Base-by-base conservation (phyloP, 1,139 yeast species). In the Blastobotrys petasosporus region DNA sequence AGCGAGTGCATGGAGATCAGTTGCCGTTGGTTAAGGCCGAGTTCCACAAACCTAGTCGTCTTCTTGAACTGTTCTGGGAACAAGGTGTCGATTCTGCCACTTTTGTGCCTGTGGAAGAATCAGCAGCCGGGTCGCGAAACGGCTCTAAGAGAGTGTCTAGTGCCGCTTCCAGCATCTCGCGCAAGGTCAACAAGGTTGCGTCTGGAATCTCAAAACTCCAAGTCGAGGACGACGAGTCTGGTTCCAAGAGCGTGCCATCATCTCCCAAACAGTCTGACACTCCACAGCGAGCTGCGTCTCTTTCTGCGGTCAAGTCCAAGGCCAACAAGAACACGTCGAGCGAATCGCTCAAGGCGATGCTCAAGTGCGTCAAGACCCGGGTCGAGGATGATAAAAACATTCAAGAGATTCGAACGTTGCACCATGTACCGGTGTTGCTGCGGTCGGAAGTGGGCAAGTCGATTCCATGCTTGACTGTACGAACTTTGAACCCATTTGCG, bases 1-100 rank as follows among this genome's bases (percentile, higher is more conserved):
- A 92, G 68, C 79, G 98, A 59, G 97, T 92, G 25, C 98, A 92
- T 60, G 97, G 97, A 37, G 98, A 92, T 67, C 98, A 92, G 65
- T 72, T 92, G 48, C 98, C 98, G 12, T 71, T 92, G 52, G 80
- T 79, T 23, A 88, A 88, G 65, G 97, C 97, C 3, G 97, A 92
- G 63, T 92, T 85, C 64, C 94, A 86, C 61, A 84, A 82, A 60
- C 63, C 64, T 25, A 72, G 76, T 32, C 74, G 88, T 42, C 68
- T 80, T 4, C 73, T 92, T 58, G 97, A 90, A 63, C 71, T 92
- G 44, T 88, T 77, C 62, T 92, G 98, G 98, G 95, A 87, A 64
- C 79, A 79, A 50, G 94, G 94, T 12, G 78, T 85, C 45, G 97
- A 90, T 62, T 77, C 95, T 23, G 97, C 97, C 1, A 85, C 95